These are phyloP conservation scores for Clohesyomyces aquaticus DNA, from an alignment of 495 filamentous ascomycete species.

Conservation along the genomic window DNA sequence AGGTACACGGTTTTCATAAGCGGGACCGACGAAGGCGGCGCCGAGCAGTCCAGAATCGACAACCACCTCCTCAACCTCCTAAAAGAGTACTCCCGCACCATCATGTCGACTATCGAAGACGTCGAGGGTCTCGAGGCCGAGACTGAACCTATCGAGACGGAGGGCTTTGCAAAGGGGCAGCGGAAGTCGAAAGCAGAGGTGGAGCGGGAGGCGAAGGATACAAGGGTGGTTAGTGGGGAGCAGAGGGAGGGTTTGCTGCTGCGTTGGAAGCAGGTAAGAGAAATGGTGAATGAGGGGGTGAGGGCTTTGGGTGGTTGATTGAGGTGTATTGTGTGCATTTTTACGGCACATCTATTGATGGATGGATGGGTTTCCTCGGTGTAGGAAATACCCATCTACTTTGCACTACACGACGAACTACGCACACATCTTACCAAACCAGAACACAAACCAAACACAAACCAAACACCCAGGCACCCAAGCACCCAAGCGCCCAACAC, in stretches of 20 bases:
- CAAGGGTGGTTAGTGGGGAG: conserved; percentile 2
- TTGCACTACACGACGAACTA: no score
- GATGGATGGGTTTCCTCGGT: no score
- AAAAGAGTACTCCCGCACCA: conserved; percentile 16
- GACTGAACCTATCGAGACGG: not conserved
- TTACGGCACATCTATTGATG: no score
- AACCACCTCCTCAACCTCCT: conserved; percentile 19
- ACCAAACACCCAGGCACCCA: no score
- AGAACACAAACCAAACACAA: no score
- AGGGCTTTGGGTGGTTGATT: conserved; percentile 8
- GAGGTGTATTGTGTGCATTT: not conserved
- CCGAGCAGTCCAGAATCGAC: conserved; percentile 23
- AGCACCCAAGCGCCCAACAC: no score
- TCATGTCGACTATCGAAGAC: conserved; percentile 20
- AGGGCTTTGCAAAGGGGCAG: not conserved
- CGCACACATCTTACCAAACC: no score
- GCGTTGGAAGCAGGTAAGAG: conserved; percentile 34
- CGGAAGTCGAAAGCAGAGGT: not conserved
- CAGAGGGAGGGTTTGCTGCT: conserved; percentile 27
- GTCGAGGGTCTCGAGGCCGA: conserved; percentile 14
- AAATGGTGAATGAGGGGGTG: conserved; percentile 19
- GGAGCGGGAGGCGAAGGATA: not conserved
- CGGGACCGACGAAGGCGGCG: conserved; percentile 27
- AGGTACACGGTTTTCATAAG: conserved; percentile 29
- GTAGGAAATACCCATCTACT: no score